Base-by-base conservation (phyloP, 2,329 filamentous ascomycete genomes). In the Aurifilum marmelostoma region DNA sequence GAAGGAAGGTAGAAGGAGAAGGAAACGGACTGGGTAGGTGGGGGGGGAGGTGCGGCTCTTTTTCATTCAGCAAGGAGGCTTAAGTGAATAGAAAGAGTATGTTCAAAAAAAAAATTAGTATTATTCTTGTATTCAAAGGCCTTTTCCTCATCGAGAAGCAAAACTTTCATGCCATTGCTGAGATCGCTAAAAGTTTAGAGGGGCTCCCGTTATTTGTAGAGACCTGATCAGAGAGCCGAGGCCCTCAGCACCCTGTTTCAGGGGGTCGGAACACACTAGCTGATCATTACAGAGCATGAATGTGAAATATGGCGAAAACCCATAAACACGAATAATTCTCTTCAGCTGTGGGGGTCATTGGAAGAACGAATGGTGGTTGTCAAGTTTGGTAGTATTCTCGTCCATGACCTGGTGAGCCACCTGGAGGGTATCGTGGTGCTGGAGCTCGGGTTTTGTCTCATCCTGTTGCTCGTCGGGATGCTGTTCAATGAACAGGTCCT, bases 331-430 rank as follows among this genome's bases (percentile, higher is more conserved):
- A 14, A 41, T 41, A 14, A 9, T 11, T 41, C 39, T 41, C 16
- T 16, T 7, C 41, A 47, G 41, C 16, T 47, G 43, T 47, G 21
- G 21, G n/a, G 21, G 8, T 47, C 18, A 47, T 11, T 65, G 54
- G 54, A 74, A 75, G 47, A 73, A 64, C 21, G 73, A 73, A 56
- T 73, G 72, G 60, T 83, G 78, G 2, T 77, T 77, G 43, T 87
- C 83, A 5, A 88, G 73, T 73, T 87, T 82, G 9, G 79, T 83
- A 0, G 85, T 88, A 67, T 87, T 81, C 16, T 84, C 80, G 59
- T 86, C 80, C 85, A 87, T 87, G 47, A 87, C 81, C 72, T 85
- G 77, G 69, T 84, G 81, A 0, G 85, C 85, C 34, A 82, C 74
- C 37, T 81, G 79, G n/a, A 87, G 80, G 3, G 84, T 82, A 54